Base-by-base conservation (phyloP, 495 filamentous ascomycete species). In the Penicillium paxilli region DNA sequence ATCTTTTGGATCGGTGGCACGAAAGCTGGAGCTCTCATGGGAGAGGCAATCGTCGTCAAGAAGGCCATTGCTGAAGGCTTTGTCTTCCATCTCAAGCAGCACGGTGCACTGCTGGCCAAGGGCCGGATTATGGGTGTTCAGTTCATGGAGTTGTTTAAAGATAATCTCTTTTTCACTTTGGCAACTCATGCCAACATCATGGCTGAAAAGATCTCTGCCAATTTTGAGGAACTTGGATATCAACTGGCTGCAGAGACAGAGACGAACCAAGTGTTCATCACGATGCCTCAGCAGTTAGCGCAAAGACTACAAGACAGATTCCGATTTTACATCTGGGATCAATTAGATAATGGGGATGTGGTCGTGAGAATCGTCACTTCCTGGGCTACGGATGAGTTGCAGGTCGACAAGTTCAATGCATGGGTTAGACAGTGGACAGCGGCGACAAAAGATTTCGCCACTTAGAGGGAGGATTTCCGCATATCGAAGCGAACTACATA, bases 1-100 rank as follows among this genome's bases (percentile, higher is more conserved):
- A 72, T 77, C 10, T 77, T 77, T 57, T 77, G 74, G 74, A 71
- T 77, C 25, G 74, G 74, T 11, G 74, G 74, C 0, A 77, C 74
- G 20, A 77, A 77, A 53, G 67, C 68, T 37, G 74, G 74, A 14
- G 72, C 72, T 0, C 47, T 77, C 21, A 60, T 77, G 35, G 74
- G 74, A 7, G 74, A 77, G 47, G 74, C 71, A 0, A 72, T 77
- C 33, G 70, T 77, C 8, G 67, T 77, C 22, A 64, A 64, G 44
- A 67, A 65, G 33, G 28, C 45, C 3, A 46, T 77, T 2, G 65
- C 68, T 0, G 72, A 76, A 17, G 74, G 67, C 21, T 77, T 77
- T 37, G 64, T 65, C 14, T 72, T 75, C 53, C 67, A 77, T 46
- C 59, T 77, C 52, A 77, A 77, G 46, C 74, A 75, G 44, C 71